Evolutionary conservation across 75 land plant species (phyloP), one percentile per base, ranked within the genome.

Genomic region (Pseudotsuga menziesii): DNA sequence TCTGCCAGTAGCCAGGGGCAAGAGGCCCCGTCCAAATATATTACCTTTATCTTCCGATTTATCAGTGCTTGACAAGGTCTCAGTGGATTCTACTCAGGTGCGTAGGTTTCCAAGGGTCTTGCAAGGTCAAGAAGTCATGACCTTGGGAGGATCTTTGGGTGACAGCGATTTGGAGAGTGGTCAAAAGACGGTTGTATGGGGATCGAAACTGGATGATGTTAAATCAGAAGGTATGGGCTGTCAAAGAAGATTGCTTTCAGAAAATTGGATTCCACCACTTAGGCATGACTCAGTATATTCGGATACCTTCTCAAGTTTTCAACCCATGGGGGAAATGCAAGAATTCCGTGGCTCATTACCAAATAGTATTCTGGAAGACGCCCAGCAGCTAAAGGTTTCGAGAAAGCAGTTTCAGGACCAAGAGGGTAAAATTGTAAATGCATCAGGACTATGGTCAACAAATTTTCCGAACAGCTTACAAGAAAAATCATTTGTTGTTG

Each of bases 71-170:
- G n/a, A n/a, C n/a, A n/a, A n/a, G n/a, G n/a, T n/a, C n/a, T n/a
- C n/a, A n/a, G 12, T 27, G 52, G 78, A 79, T 9, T 25, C 79
- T 58, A 16, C 61, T 13, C 72, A 61, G 23, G 29, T 29, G 17
- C 60, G 71, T 39, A 72, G 57, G 54, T 66, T 19, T 74, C 64
- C 60, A 4, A 79, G 58, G 88, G 88, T 81, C 82, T 80, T 81
- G 82, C 90, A 88, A 86, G 85, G 80, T 73, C 85, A 89, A 78
- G 88, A 86, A 86, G 58, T 17, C 13, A 74, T 6, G 54, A 32
- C 76, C 57, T 25, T 58, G 44, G 70, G 25, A 2, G 66, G 67
- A 59, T 48, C 81, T 16, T 59, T 52, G 16, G 58, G 17, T 61
- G 55, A 61, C 16, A 62, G 16, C 61, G 54, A 74, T 12, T 35